phyloP scores from a whole-genome alignment of 257 asterid genomes.

The Osmanthus fragrans region DNA sequence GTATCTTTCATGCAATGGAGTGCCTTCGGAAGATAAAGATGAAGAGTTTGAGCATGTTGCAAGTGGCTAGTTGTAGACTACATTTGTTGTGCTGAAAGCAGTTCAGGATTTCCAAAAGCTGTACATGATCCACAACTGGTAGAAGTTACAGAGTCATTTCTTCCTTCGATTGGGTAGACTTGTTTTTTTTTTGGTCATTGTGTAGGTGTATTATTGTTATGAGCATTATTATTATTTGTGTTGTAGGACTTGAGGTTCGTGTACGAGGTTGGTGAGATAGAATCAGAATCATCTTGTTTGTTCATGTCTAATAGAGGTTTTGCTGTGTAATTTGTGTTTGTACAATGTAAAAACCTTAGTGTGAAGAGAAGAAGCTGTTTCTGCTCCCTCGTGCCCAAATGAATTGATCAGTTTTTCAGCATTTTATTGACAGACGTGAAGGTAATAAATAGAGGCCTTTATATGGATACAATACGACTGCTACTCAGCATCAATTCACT shows the following conservation, averaged over 20 bases:
- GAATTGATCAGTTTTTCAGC: too few relatives aligned
- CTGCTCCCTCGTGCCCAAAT: neutral
- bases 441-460: too few relatives aligned
- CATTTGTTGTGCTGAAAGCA: slow-evolving; percentile 15
- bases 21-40: slow-evolving; percentile 23
- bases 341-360: slow-evolving; percentile 26
- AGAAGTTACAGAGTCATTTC: slow-evolving; percentile 30
- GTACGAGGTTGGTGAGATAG: slow-evolving; percentile 44
- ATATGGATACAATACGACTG: too few relatives aligned
- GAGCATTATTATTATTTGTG: neutral
- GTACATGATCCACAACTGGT: slow-evolving; percentile 43
- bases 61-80: slow-evolving; percentile 9
- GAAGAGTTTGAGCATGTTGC: slow-evolving; percentile 15
- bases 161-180: slow-evolving; percentile 31
- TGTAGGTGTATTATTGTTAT: slow-evolving; percentile 48
- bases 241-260: slow-evolving; percentile 27
- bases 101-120: slow-evolving; percentile 26
- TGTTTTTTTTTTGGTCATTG: slow-evolving; percentile 19
- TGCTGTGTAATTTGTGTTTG: slow-evolving; percentile 42
- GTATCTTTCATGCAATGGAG: slow-evolving; percentile 19
- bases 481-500: too few relatives aligned
- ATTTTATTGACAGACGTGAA: too few relatives aligned
- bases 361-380: slow-evolving; percentile 32
- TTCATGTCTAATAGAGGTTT: slow-evolving; percentile 55
- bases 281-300: slow-evolving; percentile 22